Conservation (phyloP, 176 grass and related monocot species). For the Bothriochloa decipiens region DNA sequence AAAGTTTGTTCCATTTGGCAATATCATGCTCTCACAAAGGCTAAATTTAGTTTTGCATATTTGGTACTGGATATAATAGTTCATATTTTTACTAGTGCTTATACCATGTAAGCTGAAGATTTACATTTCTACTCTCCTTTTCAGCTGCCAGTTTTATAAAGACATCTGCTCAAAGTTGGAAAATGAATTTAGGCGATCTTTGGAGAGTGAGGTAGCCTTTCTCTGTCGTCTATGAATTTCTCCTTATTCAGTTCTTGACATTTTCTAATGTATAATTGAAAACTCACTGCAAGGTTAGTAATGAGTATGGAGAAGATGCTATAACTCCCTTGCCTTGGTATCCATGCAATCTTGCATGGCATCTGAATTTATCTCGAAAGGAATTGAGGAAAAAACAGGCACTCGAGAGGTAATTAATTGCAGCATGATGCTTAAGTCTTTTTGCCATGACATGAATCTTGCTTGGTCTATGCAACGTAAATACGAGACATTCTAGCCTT, state of each 20-base stretch:
- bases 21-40: conserved; percentile 13
- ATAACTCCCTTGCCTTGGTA: conserved; percentile 88
- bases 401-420: conserved; percentile 74
- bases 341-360: conserved; percentile 93
- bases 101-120: background rate
- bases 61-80: conserved; percentile 10
- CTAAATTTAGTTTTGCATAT: conserved; percentile 10
- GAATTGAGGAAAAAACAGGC: conserved; percentile 86
- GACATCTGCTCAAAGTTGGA: conserved; percentile 78
- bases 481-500: background rate
- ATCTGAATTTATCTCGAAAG: conserved; percentile 90
- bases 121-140: conserved; percentile 31
- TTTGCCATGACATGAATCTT: background rate
- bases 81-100: background rate
- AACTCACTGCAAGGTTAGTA: conserved; percentile 59
- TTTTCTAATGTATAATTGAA: conserved; percentile 31
- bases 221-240: conserved; percentile 16
- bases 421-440: conserved; percentile 32
- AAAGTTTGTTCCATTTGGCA: background rate
- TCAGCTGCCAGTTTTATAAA: conserved; percentile 74
- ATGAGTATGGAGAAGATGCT: conserved; percentile 68
- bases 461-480: background rate
- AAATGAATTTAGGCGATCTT: conserved; percentile 68
- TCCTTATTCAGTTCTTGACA: background rate
- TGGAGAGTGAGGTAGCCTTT: conserved; percentile 69